These are phyloP conservation scores for Tilletiopsis washingtonensis DNA, from an alignment of 1,284 basidiomycete genomes.

Conservation along the genomic window DNA sequence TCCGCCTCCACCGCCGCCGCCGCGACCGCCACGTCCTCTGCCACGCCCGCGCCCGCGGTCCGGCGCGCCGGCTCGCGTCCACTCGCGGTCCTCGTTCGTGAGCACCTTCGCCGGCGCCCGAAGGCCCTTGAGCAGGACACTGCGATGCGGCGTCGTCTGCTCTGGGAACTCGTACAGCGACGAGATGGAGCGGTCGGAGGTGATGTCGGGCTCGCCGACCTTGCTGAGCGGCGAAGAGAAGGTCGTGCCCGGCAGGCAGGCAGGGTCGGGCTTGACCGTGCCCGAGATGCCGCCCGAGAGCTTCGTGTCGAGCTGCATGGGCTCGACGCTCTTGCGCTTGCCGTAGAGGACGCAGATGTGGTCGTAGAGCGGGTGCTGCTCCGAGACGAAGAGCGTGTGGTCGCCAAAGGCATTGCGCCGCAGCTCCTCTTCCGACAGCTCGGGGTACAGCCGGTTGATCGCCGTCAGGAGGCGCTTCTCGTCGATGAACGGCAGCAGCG, in stretches of 20 bases:
- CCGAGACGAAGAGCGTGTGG: conserved; percentile 74
- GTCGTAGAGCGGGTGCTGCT: conserved; percentile 76
- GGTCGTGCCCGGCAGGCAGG: conserved; percentile 82
- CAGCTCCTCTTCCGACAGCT: conserved; percentile 72
- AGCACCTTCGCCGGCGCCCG: conserved; percentile 60
- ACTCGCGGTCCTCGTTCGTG: conserved; percentile 66
- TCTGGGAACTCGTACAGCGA: conserved; percentile 82
- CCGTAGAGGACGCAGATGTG: conserved; percentile 76
- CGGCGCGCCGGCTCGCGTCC: conserved; percentile 52
- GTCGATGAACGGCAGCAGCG: conserved; percentile 92
- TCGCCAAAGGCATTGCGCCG: conserved; percentile 78
- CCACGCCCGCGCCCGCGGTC: conserved; percentile 47
- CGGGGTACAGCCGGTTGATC: conserved; percentile 65
- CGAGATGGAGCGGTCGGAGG: conserved; percentile 76
- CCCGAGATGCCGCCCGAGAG: conserved; percentile 74
- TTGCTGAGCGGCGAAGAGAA: conserved; percentile 65
- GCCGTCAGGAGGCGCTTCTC: conserved; percentile 62
- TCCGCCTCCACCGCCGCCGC: conserved; percentile 25
- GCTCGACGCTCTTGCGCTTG: conserved; percentile 59
- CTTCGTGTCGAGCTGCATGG: conserved; percentile 58
- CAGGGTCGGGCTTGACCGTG: conserved; percentile 69
- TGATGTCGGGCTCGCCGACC: conserved; percentile 57
- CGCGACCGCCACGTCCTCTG: conserved; percentile 31
- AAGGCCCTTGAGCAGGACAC: conserved; percentile 70
- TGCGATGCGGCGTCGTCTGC: conserved; percentile 75